Evolutionary conservation across 2,329 filamentous ascomycete genomes (phyloP).

Genomic region (Calonectria multiphialidica): DNA sequence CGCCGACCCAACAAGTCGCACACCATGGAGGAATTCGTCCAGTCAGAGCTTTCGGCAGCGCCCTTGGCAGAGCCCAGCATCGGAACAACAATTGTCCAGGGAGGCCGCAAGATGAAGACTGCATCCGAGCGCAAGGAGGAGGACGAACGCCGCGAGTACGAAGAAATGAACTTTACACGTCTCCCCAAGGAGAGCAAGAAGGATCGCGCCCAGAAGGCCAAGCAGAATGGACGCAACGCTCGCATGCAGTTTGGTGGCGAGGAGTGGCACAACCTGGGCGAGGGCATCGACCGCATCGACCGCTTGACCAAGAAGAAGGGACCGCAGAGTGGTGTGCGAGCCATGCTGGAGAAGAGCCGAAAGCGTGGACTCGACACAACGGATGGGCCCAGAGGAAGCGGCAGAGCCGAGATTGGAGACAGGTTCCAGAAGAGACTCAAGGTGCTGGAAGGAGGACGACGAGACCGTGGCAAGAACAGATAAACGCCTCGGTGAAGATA

Average conservation of each 20-base stretch:
- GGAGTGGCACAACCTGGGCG: slow-evolving; percentile 89
- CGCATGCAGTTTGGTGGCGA: slow-evolving; percentile 87
- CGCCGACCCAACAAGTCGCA: slow-evolving; percentile 79
- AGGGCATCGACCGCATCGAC: slow-evolving; percentile 89
- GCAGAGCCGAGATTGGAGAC: slow-evolving; percentile 75
- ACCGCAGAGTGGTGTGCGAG: slow-evolving; percentile 67
- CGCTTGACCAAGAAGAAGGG: slow-evolving; percentile 80
- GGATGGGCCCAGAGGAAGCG: slow-evolving; percentile 78
- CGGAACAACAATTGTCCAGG: slow-evolving; percentile 85
- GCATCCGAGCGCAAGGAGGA: slow-evolving; percentile 82
- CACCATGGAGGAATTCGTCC: slow-evolving; percentile 92
- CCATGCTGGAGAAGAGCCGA: slow-evolving; percentile 84
- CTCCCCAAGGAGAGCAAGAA: slow-evolving; percentile 91
- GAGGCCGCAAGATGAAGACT: slow-evolving; percentile 84
- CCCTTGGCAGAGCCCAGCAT: slow-evolving; percentile 91
- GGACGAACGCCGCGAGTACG: slow-evolving; percentile 84
- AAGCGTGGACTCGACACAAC: slow-evolving; percentile 79
- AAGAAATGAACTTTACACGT: slow-evolving; percentile 92
- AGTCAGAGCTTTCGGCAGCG: slow-evolving; percentile 83
- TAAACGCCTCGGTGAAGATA: slow-evolving; percentile 37
- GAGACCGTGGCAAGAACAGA: slow-evolving; percentile 57
- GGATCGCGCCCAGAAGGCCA: slow-evolving; percentile 75
- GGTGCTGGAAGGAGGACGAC: slow-evolving; percentile 60
- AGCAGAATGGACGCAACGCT: slow-evolving; percentile 61
- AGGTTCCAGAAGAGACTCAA: slow-evolving; percentile 79